Evolutionary conservation across 495 filamentous ascomycete genomes (phyloP).

Genomic region (Aspergillus egyptiacus): DNA sequence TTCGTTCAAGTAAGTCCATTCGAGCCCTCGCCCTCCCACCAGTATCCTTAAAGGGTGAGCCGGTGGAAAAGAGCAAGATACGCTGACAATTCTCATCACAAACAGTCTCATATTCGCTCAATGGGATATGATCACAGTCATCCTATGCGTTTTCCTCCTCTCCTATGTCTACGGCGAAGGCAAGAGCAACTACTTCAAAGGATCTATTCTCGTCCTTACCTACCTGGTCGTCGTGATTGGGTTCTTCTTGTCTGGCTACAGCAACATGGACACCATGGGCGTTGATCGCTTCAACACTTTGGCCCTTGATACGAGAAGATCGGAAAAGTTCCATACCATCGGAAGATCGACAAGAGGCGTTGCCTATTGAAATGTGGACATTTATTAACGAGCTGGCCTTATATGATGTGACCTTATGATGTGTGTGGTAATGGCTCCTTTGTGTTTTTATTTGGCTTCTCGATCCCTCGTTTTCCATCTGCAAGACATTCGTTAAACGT

Average conservation of each 20-base stretch:
- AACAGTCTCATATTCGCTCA: constrained; percentile 90
- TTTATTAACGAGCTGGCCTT: too few relatives aligned
- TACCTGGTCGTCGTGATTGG: constrained; percentile 90
- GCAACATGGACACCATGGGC: constrained; percentile 53
- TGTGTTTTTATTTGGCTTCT: constrained; percentile 1
- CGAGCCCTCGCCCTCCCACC: too few relatives aligned
- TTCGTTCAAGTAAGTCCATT: constrained; percentile 63
- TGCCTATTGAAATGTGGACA: constrained; percentile 25
- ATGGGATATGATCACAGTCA: constrained; percentile 98
- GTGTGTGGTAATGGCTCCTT: background rate
- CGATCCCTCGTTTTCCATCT: background rate
- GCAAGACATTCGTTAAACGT: background rate
- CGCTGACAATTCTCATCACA: background rate
- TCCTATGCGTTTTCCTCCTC: constrained; percentile 93
- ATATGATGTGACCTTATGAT: background rate
- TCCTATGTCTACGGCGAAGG: constrained; percentile 98
- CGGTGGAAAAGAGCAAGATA: background rate
- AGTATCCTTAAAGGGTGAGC: background rate
- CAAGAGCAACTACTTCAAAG: constrained; percentile 69
- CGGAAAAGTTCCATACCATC: constrained; percentile 38
- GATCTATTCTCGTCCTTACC: constrained; percentile 86
- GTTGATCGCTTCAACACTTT: constrained; percentile 67
- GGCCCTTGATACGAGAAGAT: constrained; percentile 36
- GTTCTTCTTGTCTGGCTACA: constrained; percentile 81
- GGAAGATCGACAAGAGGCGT: constrained; percentile 28